Percentiles rank a stretch among this genome's conserved stretches.
These are phyloP conservation scores for Komagataella kurtzmanii DNA, from an alignment of 805 yeast genomes.

Conservation along the genomic window DNA sequence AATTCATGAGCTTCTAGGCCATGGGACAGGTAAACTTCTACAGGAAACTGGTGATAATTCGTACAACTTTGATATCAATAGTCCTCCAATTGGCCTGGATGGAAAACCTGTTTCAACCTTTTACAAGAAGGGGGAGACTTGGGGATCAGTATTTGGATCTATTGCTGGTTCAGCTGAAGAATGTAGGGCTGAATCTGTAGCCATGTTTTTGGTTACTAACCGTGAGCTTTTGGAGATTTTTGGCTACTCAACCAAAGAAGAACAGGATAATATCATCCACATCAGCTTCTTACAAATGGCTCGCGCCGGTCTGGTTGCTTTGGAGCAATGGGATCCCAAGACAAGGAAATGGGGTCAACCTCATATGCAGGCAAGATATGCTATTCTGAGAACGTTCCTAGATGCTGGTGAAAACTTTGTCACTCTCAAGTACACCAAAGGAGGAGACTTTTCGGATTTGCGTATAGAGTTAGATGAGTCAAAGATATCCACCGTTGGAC, in stretches of 20 bases:
- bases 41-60: slow-evolving; percentile 39
- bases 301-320: slow-evolving; percentile 71
- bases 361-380: slow-evolving; percentile 87
- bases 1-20: slow-evolving; percentile 83
- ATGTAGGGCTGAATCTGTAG: slow-evolving; percentile 87
- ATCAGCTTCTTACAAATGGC: slow-evolving; percentile 74
- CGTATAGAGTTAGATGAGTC: slow-evolving; percentile 42
- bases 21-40: slow-evolving; percentile 79
- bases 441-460: slow-evolving; percentile 42
- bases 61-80: slow-evolving; percentile 56
- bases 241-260: slow-evolving; percentile 43
- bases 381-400: slow-evolving; percentile 65
- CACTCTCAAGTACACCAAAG: slow-evolving; percentile 31
- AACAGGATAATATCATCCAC: slow-evolving; percentile 49
- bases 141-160: slow-evolving; percentile 80
- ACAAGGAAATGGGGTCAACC: slow-evolving; percentile 87
- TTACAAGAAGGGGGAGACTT: slow-evolving; percentile 74
- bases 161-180: slow-evolving; percentile 84
- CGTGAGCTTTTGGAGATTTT: slow-evolving; percentile 57
- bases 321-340: slow-evolving; percentile 80
- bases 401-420: slow-evolving; percentile 51
- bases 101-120: slow-evolving; percentile 51
- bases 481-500: slow-evolving; percentile 59
- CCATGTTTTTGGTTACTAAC: slow-evolving; percentile 66
- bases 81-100: slow-evolving; percentile 50